These are phyloP conservation scores for Penicillium paxilli DNA, from an alignment of 495 filamentous ascomycete genomes.

Conservation along the genomic window DNA sequence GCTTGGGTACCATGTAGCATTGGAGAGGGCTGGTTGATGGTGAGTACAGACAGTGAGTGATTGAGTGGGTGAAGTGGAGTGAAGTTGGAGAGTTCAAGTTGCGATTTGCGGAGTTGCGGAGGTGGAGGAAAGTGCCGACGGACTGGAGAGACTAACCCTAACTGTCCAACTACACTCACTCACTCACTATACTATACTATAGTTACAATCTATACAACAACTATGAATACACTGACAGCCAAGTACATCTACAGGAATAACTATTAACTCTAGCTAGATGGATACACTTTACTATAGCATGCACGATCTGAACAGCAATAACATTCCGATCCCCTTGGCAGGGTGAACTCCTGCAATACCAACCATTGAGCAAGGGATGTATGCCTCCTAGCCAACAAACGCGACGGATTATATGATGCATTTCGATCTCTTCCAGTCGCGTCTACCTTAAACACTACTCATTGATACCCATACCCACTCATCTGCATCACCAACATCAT, in stretches of 20 bases:
- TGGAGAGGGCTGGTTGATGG: too few relatives aligned
- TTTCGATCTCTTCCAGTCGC: not conserved
- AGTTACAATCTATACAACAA: not conserved
- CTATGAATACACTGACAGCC: not conserved
- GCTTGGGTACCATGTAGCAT: slow-evolving; percentile 7
- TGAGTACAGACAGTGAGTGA: too few relatives aligned
- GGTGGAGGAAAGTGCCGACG: too few relatives aligned
- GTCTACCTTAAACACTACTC: not conserved
- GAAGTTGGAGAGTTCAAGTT: not conserved
- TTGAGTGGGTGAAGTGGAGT: not conserved
- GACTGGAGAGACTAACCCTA: too few relatives aligned
- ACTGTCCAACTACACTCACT: too few relatives aligned
- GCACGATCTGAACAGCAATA: too few relatives aligned
- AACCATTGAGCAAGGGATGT: not conserved
- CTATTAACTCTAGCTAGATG: too few relatives aligned
- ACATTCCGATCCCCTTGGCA: slow-evolving; percentile 10
- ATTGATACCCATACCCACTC: not conserved
- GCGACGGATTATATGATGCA: not conserved
- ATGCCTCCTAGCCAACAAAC: not conserved
- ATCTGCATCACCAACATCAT: slow-evolving; percentile 11
- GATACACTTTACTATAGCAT: not conserved
- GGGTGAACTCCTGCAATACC: not conserved
- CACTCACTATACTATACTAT: too few relatives aligned
- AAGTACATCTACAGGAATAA: too few relatives aligned
- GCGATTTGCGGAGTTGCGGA: too few relatives aligned